Percentiles rank a stretch among this genome's conserved stretches.
These are phyloP conservation scores for Scenedesmus sp. DNA, from an alignment of 163 green algal species.

Conservation along the genomic window DNA sequence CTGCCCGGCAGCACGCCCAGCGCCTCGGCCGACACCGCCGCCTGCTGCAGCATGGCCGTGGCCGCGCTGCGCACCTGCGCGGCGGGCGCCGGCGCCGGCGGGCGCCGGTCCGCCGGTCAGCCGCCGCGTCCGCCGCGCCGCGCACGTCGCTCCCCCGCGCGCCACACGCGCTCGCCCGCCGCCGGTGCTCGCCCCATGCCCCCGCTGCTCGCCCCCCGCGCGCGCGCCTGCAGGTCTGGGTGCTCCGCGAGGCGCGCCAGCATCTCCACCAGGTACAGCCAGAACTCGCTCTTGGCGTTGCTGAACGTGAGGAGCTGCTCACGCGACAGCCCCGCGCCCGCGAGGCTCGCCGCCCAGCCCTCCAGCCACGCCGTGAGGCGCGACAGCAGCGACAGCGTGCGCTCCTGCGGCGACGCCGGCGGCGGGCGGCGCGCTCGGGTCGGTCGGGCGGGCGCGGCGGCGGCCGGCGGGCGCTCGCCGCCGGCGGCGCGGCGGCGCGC, in stretches of 20 bases:
- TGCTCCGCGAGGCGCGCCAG: conserved; percentile 31
- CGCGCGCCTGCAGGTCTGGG: conserved; percentile 28
- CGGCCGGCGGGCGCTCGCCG: neutral
- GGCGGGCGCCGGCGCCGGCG: too few species aligned
- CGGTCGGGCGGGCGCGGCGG: neutral
- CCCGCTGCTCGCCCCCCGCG: neutral
- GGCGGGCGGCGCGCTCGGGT: too few species aligned
- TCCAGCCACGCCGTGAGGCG: conserved; percentile 41
- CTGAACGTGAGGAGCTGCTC: conserved; percentile 43
- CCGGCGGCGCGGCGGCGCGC: neutral
- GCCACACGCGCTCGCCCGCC: too few species aligned
- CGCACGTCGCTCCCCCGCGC: too few species aligned
- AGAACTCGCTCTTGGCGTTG: conserved; percentile 49
- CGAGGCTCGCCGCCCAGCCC: conserved; percentile 40
- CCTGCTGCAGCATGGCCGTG: conserved; percentile 62
- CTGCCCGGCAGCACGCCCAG: conserved; percentile 50
- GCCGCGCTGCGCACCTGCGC: conserved; percentile 53
- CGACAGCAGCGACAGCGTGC: conserved; percentile 34
- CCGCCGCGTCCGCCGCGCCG: too few species aligned
- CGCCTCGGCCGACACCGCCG: conserved; percentile 65
- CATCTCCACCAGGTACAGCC: conserved; percentile 48
- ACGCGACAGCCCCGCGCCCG: conserved; percentile 16
- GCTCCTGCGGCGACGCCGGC: conserved; percentile 20
- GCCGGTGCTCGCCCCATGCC: neutral
- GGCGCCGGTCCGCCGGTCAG: too few species aligned